Percentiles rank a stretch among this genome's conserved stretches.
Evolutionary conservation across 768 basidiomycete species (phyloP).

Genomic region (Boletus fagicola): DNA sequence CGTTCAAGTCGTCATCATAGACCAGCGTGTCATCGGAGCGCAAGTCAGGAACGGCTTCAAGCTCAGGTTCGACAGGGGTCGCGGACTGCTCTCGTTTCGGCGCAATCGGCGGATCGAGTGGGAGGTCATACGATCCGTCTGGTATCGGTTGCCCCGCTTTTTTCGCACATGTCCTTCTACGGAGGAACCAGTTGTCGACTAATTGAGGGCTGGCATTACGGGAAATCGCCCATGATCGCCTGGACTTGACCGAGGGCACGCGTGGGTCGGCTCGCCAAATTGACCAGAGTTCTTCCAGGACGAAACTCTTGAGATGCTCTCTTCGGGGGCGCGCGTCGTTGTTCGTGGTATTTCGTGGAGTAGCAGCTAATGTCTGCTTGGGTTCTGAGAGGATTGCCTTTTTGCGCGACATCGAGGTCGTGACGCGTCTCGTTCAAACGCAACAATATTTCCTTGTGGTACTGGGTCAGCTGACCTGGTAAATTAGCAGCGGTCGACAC

Average conservation of each 20-base stretch:
- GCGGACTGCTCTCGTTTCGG: conserved; percentile 15
- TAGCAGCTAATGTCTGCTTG: neutral
- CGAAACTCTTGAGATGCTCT: conserved; percentile 12
- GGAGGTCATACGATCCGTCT: conserved; percentile 23
- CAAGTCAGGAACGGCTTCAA: neutral
- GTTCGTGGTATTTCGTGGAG: neutral
- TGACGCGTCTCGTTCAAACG: neutral
- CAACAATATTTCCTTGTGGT: neutral
- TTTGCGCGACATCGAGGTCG: conserved; percentile 14
- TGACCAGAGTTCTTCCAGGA: conserved; percentile 28
- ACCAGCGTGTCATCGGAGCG: conserved; percentile 27
- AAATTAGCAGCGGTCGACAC: neutral
- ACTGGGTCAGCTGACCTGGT: conserved; percentile 12
- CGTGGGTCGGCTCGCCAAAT: conserved; percentile 32
- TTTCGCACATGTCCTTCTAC: conserved; percentile 26
- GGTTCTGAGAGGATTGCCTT: neutral
- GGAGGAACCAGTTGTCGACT: conserved; percentile 28
- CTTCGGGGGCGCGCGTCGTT: neutral
- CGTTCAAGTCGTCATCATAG: conserved; percentile 5
- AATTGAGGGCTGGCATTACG: conserved; percentile 19
- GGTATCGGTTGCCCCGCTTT: conserved; percentile 19
- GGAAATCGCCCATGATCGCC: conserved; percentile 27
- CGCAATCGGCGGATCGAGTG: conserved; percentile 2
- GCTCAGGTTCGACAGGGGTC: conserved; percentile 2
- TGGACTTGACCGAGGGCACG: conserved; percentile 28